These are phyloP conservation scores for Nymphaea thermarum DNA, from an alignment of 164 flowering plant species.

Conservation along the genomic window DNA sequence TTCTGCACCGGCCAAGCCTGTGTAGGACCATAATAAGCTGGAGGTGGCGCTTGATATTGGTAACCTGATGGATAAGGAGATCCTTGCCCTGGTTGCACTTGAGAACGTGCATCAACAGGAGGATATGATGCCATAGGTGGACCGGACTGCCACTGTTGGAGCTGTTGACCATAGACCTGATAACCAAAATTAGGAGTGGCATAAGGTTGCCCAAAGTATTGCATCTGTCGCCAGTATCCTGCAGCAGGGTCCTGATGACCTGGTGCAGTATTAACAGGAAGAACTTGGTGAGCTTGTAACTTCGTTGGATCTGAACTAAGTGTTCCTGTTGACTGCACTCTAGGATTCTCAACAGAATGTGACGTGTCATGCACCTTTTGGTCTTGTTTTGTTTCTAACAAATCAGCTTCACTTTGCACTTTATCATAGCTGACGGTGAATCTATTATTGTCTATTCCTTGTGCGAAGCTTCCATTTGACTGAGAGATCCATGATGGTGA, in stretches of 20 bases:
- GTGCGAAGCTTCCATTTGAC: conserved; percentile 12
- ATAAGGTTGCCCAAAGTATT: conserved; percentile 9
- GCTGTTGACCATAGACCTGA: conserved; percentile 13
- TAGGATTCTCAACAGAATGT: conserved; percentile 12
- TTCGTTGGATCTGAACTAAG: not conserved
- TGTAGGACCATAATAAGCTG: conserved; percentile 13
- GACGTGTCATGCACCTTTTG: conserved; percentile 6
- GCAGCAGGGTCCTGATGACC: conserved; percentile 3
- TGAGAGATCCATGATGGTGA: conserved; percentile 7
- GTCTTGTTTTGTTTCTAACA: conserved; percentile 9
- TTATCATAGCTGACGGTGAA: conserved; percentile 5
- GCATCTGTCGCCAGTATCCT: conserved; percentile 16
- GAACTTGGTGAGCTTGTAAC: conserved; percentile 6
- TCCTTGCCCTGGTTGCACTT: conserved; percentile 13
- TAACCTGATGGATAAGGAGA: conserved; percentile 13
- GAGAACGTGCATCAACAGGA: conserved; percentile 15
- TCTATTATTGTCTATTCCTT: not conserved
- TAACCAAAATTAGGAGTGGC: conserved; percentile 10
- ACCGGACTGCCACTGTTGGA: conserved; percentile 18
- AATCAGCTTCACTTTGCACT: conserved; percentile 5
- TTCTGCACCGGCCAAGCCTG: conserved; percentile 25
- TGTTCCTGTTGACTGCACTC: not conserved
- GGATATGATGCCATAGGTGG: conserved; percentile 13
- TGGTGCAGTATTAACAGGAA: conserved; percentile 4
- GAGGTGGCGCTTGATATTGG: conserved; percentile 15